Evolutionary conservation across 2,329 filamentous ascomycete species (phyloP), one percentile per base, ranked within the genome.

Genomic region (Colletotrichum sp.): DNA sequence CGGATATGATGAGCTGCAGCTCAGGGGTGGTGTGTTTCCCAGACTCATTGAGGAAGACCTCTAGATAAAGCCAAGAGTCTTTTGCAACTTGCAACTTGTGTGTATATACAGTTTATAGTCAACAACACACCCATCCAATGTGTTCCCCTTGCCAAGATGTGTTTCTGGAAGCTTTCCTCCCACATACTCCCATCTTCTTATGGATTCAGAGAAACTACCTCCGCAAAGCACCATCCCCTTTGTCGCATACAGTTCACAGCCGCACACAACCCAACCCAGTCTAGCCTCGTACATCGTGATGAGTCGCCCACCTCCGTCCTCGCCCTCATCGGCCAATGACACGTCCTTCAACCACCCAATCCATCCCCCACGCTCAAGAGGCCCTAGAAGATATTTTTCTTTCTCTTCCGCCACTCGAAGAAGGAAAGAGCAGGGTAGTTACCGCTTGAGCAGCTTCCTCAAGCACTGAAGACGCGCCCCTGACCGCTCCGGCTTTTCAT

Each of bases 1-100:
- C 0, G 80, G 83, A 1, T 98, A 93, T 83, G 85, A 89, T 3
- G 91, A 91, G 74, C 82, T 98, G 79, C 79, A 90, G 61, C 79
- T 77, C 22, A 82, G 68, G 22, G 82, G 80, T 5, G 88, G 88
- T 0, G 85, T 85, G 48, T 90, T 92, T 82, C 82, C 89, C 22
- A 84, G 86, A 78, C 82, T 92, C 52, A 77, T 90, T n/a, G 83
- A 83, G 4, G 82, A 83, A 11, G 83, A n/a, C 22, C 19, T 28
- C 9, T 68, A 68, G 48, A n/a, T 57, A 27, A 28, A 59, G 28
- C 28, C 59, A 11, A 32, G 19, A 32, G 59, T 61, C 28, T n/a
- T 48, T 34, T 34, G 28, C 32, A 59, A 59, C 27, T 27, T 30
- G n/a, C 27, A 61, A 61, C 19, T 65, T 65, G 19, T 12, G 30